Percentiles rank a stretch among this genome's conserved stretches.
These are phyloP conservation scores for Crucibulum laeve DNA, from an alignment of 768 basidiomycete species.

Conservation along the genomic window DNA sequence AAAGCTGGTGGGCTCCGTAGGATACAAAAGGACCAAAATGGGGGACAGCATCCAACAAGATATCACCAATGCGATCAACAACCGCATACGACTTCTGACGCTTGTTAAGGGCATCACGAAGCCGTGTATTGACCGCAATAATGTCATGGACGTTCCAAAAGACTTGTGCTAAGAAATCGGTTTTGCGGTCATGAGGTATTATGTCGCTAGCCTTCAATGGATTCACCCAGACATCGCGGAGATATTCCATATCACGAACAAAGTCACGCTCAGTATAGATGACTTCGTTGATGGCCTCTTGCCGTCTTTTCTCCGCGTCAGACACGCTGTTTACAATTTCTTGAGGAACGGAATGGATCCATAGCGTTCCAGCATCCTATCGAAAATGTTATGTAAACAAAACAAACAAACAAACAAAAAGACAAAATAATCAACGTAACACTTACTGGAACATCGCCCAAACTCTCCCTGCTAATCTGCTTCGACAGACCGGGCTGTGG, in stretches of 20 bases:
- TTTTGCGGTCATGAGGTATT: constrained; percentile 70
- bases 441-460: constrained; percentile 72
- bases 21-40: constrained; percentile 90
- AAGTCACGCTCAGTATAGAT: constrained; percentile 95
- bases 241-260: constrained; percentile 96
- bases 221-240: constrained; percentile 95
- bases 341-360: constrained; percentile 95
- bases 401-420: no score
- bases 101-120: constrained; percentile 93
- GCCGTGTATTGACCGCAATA: constrained; percentile 81
- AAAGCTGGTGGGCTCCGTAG: constrained; percentile 95
- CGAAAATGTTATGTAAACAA: constrained; percentile 6
- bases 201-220: constrained; percentile 73
- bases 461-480: constrained; percentile 75
- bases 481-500: constrained; percentile 85
- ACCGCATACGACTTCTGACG: constrained; percentile 94
- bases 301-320: constrained; percentile 90
- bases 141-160: constrained; percentile 99
- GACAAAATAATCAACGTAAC: constrained; percentile 12
- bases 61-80: constrained; percentile 88
- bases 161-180: constrained; percentile 87
- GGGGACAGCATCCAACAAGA: constrained; percentile 82
- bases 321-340: constrained; percentile 92
- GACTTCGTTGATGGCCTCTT: constrained; percentile 98
- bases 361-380: constrained; percentile 66